Conservation (phyloP, 2,329 filamentous ascomycete genomes). For the Fusarium nematophilum region DNA sequence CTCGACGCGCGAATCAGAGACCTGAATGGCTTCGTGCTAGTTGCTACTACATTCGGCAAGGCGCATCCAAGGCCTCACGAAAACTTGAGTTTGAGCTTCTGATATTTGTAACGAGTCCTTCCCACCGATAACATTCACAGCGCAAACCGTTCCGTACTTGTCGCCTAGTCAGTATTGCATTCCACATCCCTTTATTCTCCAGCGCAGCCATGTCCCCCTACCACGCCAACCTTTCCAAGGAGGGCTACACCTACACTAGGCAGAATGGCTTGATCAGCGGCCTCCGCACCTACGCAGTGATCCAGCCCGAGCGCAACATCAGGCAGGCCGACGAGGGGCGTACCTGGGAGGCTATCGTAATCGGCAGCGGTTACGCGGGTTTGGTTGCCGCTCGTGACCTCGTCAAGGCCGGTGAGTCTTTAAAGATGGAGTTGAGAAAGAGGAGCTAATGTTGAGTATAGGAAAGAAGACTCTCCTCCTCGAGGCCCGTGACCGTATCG, state of each 20-base stretch:
- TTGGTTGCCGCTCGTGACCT: conserved; percentile 11
- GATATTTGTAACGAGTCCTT: no score
- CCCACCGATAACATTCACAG: no score
- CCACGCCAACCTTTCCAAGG: conserved; percentile 11
- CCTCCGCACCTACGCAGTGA: conserved; percentile 10
- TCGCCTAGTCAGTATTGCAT: no score
- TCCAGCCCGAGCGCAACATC: conserved; percentile 11
- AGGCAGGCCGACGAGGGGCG: neutral
- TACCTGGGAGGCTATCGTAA: conserved; percentile 1
- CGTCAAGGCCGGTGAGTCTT: conserved; percentile 14
- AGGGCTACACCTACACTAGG: conserved; percentile 15
- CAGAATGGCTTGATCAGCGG: conserved; percentile 1
- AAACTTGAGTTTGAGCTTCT: no score
- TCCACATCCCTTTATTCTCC: no score
- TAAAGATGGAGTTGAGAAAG: no score
- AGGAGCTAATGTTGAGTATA: neutral
- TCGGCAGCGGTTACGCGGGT: conserved; percentile 7
- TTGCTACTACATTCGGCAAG: no score
- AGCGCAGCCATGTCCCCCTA: conserved; percentile 6
- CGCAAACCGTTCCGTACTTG: no score
- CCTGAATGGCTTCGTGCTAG: no score
- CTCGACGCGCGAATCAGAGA: no score
- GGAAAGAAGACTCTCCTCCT: conserved; percentile 11
- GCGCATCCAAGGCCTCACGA: no score
- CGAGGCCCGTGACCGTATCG: conserved; percentile 15